Evolutionary conservation across 305 asterid species (phyloP).

Genomic region (Fraxinus angustifolia): DNA sequence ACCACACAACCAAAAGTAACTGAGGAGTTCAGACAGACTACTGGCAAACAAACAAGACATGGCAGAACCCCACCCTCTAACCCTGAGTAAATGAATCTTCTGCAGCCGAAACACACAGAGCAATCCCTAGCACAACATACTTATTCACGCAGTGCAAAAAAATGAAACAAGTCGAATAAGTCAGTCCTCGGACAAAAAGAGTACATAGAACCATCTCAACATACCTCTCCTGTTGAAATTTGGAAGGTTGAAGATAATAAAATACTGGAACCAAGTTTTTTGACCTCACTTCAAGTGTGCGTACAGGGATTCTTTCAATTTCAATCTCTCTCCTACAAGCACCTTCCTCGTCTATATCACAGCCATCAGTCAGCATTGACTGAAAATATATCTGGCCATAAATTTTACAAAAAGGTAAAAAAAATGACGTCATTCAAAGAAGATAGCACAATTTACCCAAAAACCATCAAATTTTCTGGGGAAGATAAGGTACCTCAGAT

Average conservation of each 20-base stretch:
- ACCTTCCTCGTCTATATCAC: constrained; percentile 22
- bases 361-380: constrained; percentile 31
- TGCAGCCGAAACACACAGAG: background rate
- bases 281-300: constrained; percentile 66
- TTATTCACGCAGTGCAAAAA: background rate
- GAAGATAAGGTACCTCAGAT: constrained; percentile 47
- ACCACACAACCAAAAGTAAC: background rate
- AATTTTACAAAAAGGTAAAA: constrained; percentile 5
- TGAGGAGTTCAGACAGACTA: background rate
- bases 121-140: background rate
- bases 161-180: background rate
- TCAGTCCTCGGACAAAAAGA: background rate
- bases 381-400: constrained; percentile 43
- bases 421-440: background rate
- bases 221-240: constrained; percentile 60
- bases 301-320: constrained; percentile 62
- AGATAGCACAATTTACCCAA: background rate
- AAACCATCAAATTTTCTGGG: constrained; percentile 17
- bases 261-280: constrained; percentile 73
- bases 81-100: background rate
- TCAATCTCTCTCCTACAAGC: constrained; percentile 64
- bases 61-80: background rate
- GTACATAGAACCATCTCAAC: constrained; percentile 6
- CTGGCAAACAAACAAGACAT: background rate
- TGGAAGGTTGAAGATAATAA: constrained; percentile 62